Evolutionary conservation across 805 yeast genomes (phyloP), one percentile per base, ranked within the genome.

Genomic region (Zygoascus flipseniorum): DNA sequence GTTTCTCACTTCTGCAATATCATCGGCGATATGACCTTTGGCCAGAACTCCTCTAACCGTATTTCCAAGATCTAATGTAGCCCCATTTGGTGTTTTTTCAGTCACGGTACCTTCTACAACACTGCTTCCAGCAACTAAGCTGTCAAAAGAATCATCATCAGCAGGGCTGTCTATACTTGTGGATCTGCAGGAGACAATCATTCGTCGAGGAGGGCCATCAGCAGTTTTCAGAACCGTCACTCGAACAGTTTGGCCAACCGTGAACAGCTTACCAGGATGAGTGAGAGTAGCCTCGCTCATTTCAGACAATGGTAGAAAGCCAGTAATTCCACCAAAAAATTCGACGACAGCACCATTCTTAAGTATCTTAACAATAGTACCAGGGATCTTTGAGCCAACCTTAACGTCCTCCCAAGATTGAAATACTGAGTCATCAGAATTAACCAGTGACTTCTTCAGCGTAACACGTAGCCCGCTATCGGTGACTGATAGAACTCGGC

Each of bases 281-380:
- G 75, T 76, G 42, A 90, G 93, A 66, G 79, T 87, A 1, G 96
- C 82, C 69, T 93, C 98, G 52, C 95, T 85, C 62, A 93, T 86
- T 72, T 93, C 98, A 52, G 83, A 74, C 58, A 83, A 81, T 31
- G 99, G 98, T 56, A 93, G 73, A 66, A 81, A 90, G 0, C 89
- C 99, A 59, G 76, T 79, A 44, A 87, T 67, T 51, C 76, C 75
- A 52, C 93, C 95, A 63, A 88, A 90, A 64, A 93, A 89, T 14
- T 89, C 79, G 6, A 93, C 81, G 45, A 89, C 72, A 47, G 87
- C 95, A 62, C 99, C 99, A 54, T 77, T 75, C 54, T 83, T 82
- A 48, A 80, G 79, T 60, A 92, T 78, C 35, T 78, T 74, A 55
- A 83, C 83, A 46, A 93, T 83, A 1, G 90, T 82, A 11, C 89